Evolutionary conservation across 2,329 filamentous ascomycete species (phyloP).

Genomic region (Pseudopyricularia cyperi): DNA sequence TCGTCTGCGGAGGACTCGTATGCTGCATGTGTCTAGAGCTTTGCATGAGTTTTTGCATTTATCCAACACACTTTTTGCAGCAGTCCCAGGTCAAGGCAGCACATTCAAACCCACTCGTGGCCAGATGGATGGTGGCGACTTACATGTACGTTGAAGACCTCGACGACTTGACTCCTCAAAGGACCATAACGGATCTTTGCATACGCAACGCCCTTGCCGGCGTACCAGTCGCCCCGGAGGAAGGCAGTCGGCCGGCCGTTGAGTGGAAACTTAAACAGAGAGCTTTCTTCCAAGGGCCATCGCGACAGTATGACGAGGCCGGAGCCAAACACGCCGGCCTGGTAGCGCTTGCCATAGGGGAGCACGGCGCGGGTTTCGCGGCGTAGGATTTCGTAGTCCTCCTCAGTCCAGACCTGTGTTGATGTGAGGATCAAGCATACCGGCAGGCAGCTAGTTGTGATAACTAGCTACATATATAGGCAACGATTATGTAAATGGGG

Average conservation of each 20-base stretch:
- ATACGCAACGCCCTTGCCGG: conserved; percentile 84
- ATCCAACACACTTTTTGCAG: too few relatives aligned
- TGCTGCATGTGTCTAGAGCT: conserved; percentile 55
- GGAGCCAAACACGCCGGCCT: conserved; percentile 76
- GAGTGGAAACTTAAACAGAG: conserved; percentile 76
- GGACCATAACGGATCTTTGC: conserved; percentile 64
- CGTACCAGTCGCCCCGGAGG: conserved; percentile 90
- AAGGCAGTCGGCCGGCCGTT: conserved; percentile 91
- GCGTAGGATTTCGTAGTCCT: conserved; percentile 69
- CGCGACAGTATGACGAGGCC: conserved; percentile 79
- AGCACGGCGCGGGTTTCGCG: conserved; percentile 58
- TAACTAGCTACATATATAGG: too few relatives aligned
- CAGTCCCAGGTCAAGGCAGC: too few relatives aligned
- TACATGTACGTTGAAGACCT: conserved; percentile 89
- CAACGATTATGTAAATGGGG: too few relatives aligned
- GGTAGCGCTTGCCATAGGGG: conserved; percentile 88
- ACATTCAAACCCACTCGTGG: background rate
- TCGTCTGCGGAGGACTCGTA: conserved; percentile 61
- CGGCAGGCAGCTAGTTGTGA: too few relatives aligned
- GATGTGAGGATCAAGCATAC: background rate
- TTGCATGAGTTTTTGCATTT: too few relatives aligned
- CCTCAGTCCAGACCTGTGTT: conserved; percentile 44
- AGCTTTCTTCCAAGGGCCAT: conserved; percentile 86
- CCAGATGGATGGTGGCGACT: conserved; percentile 14
- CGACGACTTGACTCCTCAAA: conserved; percentile 51